Evolutionary conservation across 2,329 filamentous ascomycete species (phyloP), one percentile per base, ranked within the genome.

Genomic region (Fusarium aywerte): DNA sequence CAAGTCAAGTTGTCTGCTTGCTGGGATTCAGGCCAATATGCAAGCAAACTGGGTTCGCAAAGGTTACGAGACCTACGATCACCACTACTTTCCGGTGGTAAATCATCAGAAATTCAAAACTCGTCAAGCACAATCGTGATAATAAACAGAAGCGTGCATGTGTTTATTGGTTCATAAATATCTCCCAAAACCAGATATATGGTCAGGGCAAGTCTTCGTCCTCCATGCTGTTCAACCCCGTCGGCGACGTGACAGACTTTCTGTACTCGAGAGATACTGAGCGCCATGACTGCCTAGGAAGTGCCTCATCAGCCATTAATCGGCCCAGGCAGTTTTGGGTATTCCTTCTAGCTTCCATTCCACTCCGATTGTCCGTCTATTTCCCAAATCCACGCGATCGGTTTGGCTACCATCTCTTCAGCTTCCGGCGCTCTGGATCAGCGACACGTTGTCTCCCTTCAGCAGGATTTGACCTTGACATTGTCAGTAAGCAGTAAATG

Each of bases 361-460:
- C 43, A 49, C 40, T 52, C 25, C 31, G 8, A 20, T 44, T 44
- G 51, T 48, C 49, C 38, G 43, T 48, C 48, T 58, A 47, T 38
- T 42, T 47, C 38, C 47, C 44, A 44, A 48, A 43, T 52, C 48
- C 49, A 58, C 48, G 25, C 40, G 27, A 33, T 44, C 20, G 27
- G 27, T 60, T 38, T 31, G 32, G 32, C 25, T 58, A 38, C 13
- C 45, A 36, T 15, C 25, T 42, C 33, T 47, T 74, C 65, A 78
- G 52, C 69, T 70, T 29, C 78, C 76, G 58, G 82, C 54, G 72
- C 78, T 84, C 75, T 91, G 92, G 71, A 96, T 94, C 70, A 96
- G 82, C 32, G 92, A 92, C 49, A 96, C 92, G 75, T 95, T 96
- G 81, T 96, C 92, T 72, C 92, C 92, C 82, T 96, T 96, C 70